Base-by-base conservation (phyloP, 345 rosid species). In the Rhizophora apiculata region DNA sequence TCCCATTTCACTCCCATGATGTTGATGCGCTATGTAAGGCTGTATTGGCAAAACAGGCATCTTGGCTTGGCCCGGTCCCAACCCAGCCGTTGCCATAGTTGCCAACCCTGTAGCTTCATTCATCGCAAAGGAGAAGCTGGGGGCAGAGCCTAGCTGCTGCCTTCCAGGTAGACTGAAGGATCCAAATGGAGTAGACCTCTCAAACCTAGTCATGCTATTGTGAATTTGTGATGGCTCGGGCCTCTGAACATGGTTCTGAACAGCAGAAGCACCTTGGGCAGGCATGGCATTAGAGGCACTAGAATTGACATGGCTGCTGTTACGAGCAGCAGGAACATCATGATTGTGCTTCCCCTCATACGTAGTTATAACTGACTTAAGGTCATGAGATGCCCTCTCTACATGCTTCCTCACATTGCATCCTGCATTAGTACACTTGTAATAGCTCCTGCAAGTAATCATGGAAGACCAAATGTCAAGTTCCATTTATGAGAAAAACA, bases 281-380 rank as follows among this genome's bases (percentile, higher is more conserved):
- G 68, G 48, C 6, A 29, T 55, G 2, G 55, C 36, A 57, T 20
- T 27, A n/a, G 73, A 59, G 20, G 58, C 11, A 9, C 69, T 63
- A 7, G 80, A 67, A 31, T 59, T 72, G 8, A 63, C 80, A 34
- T 77, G 80, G 73, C 76, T 72, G 67, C 76, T 77, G 46, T 77
- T 77, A 8, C 80, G 80, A 59, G 80, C 80, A 16, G 80, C 93
- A 6, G 97, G 97, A 19, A 95, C 96, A 56, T 92, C 97, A n/a
- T 95, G 99, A 71, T 90, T 90, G 81, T 95, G 99, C 83, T 95
- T 95, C 65, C 99, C 97, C 78, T 95, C 99, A 34, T 95, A 95
- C 2, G 99, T 90, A 0, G 99, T 95, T 68, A 95, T 92, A 53
- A 95, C 99, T 0, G 99, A 90, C 80, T 89, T 89, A 10, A 91